These are phyloP conservation scores for Castanea mollissima DNA, from an alignment of 306 rosid species.

Conservation along the genomic window DNA sequence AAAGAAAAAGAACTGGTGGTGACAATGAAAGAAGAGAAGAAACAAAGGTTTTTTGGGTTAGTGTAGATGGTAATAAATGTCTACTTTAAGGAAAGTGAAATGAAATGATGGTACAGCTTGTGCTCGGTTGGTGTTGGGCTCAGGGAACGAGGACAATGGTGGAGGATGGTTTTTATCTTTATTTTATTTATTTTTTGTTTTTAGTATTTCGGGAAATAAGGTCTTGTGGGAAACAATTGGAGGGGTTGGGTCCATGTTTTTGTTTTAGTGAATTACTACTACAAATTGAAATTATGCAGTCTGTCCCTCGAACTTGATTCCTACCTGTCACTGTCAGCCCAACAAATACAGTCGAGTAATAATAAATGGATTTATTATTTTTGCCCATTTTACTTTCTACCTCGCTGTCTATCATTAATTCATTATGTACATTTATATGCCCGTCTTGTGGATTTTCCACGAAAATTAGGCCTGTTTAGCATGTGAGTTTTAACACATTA, in stretches of 20 bases:
- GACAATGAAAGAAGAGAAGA: background rate
- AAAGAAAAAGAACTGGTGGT: background rate
- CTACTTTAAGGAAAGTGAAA: background rate
- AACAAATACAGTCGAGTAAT: conserved; percentile 5
- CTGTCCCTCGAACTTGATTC: background rate
- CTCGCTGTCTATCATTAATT: too few species aligned
- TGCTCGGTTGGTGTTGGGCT: conserved; percentile 8
- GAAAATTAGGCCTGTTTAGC: too few species aligned
- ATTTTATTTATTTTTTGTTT: background rate
- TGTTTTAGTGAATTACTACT: background rate
- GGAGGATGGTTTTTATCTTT: background rate
- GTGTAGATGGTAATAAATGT: conserved; percentile 13
- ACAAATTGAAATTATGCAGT: too few species aligned
- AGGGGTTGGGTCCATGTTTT: background rate
- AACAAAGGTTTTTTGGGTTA: conserved; percentile 18
- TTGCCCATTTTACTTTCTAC: background rate
- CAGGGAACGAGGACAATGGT: conserved; percentile 1
- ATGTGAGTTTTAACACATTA: too few species aligned
- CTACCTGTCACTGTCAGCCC: conserved; percentile 18
- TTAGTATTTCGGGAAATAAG: conserved; percentile 1
- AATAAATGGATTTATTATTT: background rate
- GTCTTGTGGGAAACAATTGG: too few species aligned
- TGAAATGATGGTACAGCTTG: background rate
- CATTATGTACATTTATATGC: too few species aligned
- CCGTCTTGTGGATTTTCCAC: too few species aligned